Base-by-base conservation (phyloP, 177 flowering plant genomes). In the Telopea speciosissima region DNA sequence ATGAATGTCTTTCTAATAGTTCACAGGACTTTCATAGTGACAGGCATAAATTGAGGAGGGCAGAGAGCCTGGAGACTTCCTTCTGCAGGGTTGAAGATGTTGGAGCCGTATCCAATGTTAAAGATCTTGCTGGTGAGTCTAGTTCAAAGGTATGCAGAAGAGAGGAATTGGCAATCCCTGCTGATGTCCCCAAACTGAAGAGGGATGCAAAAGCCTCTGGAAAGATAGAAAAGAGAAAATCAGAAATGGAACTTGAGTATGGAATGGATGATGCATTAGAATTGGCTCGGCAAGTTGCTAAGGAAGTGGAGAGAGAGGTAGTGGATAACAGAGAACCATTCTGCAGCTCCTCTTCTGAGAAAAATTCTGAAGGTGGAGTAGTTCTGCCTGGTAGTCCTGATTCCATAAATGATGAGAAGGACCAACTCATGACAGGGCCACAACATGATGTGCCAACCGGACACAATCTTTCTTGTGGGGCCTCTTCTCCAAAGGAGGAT, bases 191-290 rank as follows among this genome's bases (percentile, higher is more conserved):
- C 56, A 81, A 75, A 71, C 66, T 68, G 13, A 25, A 22, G 52
- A 73, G 31, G 19, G 70, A 31, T 72, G 40, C 72, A 16, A 78
- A 68, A 70, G 75, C 71, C 64, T 64, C 76, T 61, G 78, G 71
- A 67, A 44, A 75, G 31, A 69, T 65, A 22, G 45, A 62, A 36
- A 70, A 70, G 62, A 75, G 52, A 61, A 56, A 67, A 67, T 75
- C 84, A 21, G 79, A 75, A 62, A 68, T 71, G 71, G 87, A 80
- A 24, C 72, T 80, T 22, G 85, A 84, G 33, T 78, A 79, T 77
- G 87, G 82, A 19, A 68, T 81, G 24, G 77, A 81, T 69, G 88
- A 87, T 75, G 82, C 88, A n/a, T 67, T 87, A 71, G 90, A 87
- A 73, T 74, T 84, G 64, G 90, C 85, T 68, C 70, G 82, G 42